A percentile compares a stretch with the other conserved stretches of the same genome.
phyloP scores from a whole-genome alignment of 805 yeast species.

The Saccharomyces jurei region DNA sequence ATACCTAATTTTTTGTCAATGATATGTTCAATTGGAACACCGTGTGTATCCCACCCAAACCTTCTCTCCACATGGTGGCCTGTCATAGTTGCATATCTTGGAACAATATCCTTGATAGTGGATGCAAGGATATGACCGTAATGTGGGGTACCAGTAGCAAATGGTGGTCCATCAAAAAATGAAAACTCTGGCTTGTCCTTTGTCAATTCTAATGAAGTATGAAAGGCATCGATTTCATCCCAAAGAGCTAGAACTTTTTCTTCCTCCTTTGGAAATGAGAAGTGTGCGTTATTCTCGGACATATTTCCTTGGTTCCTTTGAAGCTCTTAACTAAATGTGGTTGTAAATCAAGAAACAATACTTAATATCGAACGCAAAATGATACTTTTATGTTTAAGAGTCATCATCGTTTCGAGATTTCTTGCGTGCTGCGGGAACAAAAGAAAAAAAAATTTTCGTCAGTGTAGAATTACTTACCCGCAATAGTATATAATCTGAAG shows the following conservation, averaged over 20 bases:
- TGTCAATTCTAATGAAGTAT: constrained; percentile 71
- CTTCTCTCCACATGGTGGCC: constrained; percentile 94
- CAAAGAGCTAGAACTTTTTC: constrained; percentile 72
- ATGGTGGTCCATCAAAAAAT: constrained; percentile 98
- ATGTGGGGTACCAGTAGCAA: constrained; percentile 99
- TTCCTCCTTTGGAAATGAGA: constrained; percentile 85
- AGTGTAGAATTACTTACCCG: not conserved
- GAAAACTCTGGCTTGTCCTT: constrained; percentile 82
- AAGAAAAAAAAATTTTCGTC: not conserved
- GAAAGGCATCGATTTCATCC: constrained; percentile 93
- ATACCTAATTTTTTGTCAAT: constrained; percentile 95
- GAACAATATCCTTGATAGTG: constrained; percentile 93
- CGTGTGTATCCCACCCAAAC: constrained; percentile 99
- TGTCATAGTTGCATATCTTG: constrained; percentile 96
- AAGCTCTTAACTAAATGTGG: not conserved
- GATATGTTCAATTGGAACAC: constrained; percentile 96
- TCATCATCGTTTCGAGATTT: not conserved
- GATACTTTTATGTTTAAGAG: not conserved
- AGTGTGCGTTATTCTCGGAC: constrained; percentile 35
- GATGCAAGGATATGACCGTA: constrained; percentile 97
- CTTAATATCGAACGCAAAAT: not conserved
- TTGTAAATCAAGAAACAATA: not conserved
- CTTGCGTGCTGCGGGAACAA: not conserved
- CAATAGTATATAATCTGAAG: not conserved
- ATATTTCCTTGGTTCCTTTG: constrained; percentile 10